These are phyloP conservation scores for Didymellaceae sp. DNA, from an alignment of 2,329 filamentous ascomycete species.

Conservation along the genomic window DNA sequence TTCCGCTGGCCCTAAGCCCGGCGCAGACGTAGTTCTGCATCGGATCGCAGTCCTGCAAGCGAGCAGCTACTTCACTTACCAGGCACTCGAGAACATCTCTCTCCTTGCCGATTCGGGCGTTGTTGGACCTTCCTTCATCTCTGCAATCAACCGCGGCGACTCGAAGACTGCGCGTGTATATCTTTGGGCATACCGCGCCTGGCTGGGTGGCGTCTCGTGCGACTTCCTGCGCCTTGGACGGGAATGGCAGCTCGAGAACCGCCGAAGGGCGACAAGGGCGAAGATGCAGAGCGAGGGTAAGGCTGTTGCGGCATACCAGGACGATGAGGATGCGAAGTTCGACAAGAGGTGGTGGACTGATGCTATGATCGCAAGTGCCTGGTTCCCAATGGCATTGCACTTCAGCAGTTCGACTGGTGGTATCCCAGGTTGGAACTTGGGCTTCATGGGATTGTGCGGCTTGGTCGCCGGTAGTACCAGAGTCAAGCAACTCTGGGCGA, in stretches of 20 bases:
- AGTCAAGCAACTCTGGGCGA: constrained; percentile 35
- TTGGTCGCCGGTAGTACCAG: constrained; percentile 48
- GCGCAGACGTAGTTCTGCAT: constrained; percentile 52
- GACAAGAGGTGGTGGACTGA: constrained; percentile 53
- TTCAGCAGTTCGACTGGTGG: constrained; percentile 48
- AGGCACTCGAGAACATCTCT: constrained; percentile 53
- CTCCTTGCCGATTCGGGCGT: constrained; percentile 52
- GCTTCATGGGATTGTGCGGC: constrained; percentile 53
- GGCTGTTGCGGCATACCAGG: constrained; percentile 41
- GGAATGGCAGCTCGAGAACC: constrained; percentile 51
- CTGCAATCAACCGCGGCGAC: constrained; percentile 47
- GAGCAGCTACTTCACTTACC: constrained; percentile 52
- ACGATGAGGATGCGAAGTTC: constrained; percentile 47
- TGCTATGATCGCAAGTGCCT: constrained; percentile 50
- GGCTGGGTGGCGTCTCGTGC: constrained; percentile 52
- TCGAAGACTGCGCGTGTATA: constrained; percentile 47
- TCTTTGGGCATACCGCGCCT: constrained; percentile 51
- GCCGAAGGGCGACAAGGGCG: constrained; percentile 38
- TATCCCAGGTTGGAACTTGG: constrained; percentile 54
- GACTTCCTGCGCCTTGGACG: constrained; percentile 52
- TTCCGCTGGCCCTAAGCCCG: constrained; percentile 50
- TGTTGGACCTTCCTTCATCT: constrained; percentile 44
- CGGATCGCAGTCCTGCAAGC: constrained; percentile 51
- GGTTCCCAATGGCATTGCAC: constrained; percentile 54
- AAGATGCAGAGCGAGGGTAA: constrained; percentile 39